Evolutionary conservation across 2,329 filamentous ascomycete genomes (phyloP).

Genomic region (Cytospora chrysosperma): DNA sequence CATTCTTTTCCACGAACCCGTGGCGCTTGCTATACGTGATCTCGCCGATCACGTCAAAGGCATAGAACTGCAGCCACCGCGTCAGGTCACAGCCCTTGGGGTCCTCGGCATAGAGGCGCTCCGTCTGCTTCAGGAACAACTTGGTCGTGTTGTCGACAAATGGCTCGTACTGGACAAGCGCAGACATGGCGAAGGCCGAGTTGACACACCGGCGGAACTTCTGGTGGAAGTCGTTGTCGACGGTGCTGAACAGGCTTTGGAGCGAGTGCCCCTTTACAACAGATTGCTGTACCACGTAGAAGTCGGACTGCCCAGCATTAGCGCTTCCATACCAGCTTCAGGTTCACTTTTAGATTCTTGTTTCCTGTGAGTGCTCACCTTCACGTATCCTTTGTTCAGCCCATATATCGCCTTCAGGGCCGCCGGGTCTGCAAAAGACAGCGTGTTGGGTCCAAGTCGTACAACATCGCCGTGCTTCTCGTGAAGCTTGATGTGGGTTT

Average conservation of each 20-base stretch:
- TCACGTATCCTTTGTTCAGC: constrained; percentile 76
- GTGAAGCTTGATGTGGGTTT: constrained; percentile 62
- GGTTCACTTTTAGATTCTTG: too few relatives aligned
- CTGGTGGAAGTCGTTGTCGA: constrained; percentile 72
- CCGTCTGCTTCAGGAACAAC: constrained; percentile 65
- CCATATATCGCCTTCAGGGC: constrained; percentile 53
- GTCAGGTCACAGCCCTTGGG: constrained; percentile 60
- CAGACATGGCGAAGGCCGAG: constrained; percentile 74
- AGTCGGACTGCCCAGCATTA: constrained; percentile 59
- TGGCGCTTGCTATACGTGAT: constrained; percentile 74
- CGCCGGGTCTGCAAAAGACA: constrained; percentile 36
- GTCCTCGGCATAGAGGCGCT: constrained; percentile 51
- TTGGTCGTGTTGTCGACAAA: constrained; percentile 74
- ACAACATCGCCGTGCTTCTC: constrained; percentile 39
- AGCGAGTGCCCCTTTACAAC: constrained; percentile 67
- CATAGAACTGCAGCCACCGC: constrained; percentile 75
- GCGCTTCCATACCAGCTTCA: too few relatives aligned
- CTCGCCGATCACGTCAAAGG: constrained; percentile 78
- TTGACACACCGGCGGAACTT: constrained; percentile 74
- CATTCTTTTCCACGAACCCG: constrained; percentile 72
- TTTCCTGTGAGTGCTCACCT: constrained; percentile 53
- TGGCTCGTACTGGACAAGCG: constrained; percentile 75
- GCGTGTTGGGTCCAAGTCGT: constrained; percentile 38
- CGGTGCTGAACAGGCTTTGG: constrained; percentile 73
- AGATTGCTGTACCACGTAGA: constrained; percentile 77